A percentile compares a stretch with the other conserved stretches of the same genome.
Conservation (phyloP, 169 alveolate species). For the Theileria orientalis region DNA sequence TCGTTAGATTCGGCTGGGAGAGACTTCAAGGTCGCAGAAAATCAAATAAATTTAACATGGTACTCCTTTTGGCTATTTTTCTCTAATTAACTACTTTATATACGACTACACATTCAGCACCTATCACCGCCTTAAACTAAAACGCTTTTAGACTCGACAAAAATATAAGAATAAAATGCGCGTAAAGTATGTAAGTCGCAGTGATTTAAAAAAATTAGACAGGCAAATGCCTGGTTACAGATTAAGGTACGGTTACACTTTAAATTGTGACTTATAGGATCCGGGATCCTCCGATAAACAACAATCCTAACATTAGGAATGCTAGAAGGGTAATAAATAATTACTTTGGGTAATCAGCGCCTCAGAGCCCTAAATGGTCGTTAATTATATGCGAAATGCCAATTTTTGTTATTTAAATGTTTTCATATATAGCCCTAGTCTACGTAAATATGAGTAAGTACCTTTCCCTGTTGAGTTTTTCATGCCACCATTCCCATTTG, state of each 20-base stretch:
- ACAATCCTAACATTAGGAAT: constrained; percentile 71
- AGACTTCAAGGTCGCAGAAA: constrained; percentile 69
- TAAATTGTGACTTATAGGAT: constrained; percentile 15
- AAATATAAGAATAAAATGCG: constrained; percentile 71
- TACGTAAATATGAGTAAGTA: no score
- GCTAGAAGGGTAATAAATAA: constrained; percentile 56
- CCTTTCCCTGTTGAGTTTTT: not conserved
- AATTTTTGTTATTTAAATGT: not conserved
- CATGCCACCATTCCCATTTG: constrained; percentile 61
- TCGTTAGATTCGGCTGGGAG: constrained; percentile 74
- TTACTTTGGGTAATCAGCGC: constrained; percentile 59
- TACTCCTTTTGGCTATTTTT: not conserved
- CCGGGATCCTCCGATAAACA: constrained; percentile 73
- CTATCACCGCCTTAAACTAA: no score
- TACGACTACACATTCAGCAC: not conserved
- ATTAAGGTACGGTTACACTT: constrained; percentile 19
- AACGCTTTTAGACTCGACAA: constrained; percentile 24
- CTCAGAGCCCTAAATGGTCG: not conserved
- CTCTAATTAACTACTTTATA: not conserved
- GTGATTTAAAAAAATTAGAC: constrained; percentile 69
- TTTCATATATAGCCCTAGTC: no score
- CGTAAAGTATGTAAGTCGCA: constrained; percentile 69
- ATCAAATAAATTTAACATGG: constrained; percentile 63
- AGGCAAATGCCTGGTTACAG: constrained; percentile 75
- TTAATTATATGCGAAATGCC: not conserved